Conservation (phyloP, 2,329 filamentous ascomycete species). For the Emergomyces pasteurianus region DNA sequence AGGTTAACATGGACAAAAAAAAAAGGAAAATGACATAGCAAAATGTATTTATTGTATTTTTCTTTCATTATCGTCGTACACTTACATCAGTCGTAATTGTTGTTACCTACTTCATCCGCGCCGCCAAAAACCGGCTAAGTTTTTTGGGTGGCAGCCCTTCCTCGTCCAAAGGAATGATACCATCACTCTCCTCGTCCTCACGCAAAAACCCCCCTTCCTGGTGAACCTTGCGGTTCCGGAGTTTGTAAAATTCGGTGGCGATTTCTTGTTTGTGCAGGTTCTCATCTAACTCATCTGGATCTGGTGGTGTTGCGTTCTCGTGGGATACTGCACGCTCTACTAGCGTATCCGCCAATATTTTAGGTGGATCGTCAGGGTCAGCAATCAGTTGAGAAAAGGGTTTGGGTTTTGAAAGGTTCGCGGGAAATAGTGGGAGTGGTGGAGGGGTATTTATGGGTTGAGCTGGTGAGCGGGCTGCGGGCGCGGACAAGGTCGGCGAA, state of each 20-base stretch:
- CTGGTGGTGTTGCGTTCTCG: constrained; percentile 25
- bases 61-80: neutral
- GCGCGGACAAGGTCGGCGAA: constrained; percentile 1
- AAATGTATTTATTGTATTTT: neutral
- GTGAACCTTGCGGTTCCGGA: constrained; percentile 73
- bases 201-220: constrained; percentile 70
- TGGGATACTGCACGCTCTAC: constrained; percentile 37
- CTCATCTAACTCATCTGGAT: constrained; percentile 59
- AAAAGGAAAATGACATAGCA: too few relatives aligned
- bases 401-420: constrained; percentile 25
- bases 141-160: constrained; percentile 26
- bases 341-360: constrained; percentile 43
- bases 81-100: neutral
- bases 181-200: constrained; percentile 50
- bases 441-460: constrained; percentile 4
- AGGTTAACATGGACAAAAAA: neutral
- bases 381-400: constrained; percentile 28
- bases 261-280: constrained; percentile 64
- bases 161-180: constrained; percentile 51
- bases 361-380: constrained; percentile 2
- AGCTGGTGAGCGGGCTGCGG: constrained; percentile 13
- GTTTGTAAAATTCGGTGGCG: constrained; percentile 67
- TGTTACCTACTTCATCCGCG: constrained; percentile 25
- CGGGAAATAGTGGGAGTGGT: constrained; percentile 26
- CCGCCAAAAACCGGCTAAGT: constrained; percentile 38